Evolutionary conservation across 495 filamentous ascomycete species (phyloP), one percentile per base, ranked within the genome.

Genomic region (Staphylotrichum tortipilum): DNA sequence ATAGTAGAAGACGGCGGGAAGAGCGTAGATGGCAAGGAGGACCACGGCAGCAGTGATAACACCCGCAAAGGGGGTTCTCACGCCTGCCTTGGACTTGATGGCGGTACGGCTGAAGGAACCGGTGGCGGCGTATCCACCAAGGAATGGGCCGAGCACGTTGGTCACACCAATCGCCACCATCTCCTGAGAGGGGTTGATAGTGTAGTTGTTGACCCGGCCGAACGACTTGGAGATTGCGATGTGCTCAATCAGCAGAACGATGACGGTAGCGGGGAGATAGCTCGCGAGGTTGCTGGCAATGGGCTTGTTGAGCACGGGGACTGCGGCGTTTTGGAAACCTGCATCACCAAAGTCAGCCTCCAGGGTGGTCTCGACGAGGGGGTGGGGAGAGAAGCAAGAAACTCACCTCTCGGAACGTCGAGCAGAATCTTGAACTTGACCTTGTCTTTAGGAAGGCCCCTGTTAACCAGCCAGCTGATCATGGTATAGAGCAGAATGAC

Each of bases 211-310:
- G 55, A 98, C 78, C 36, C 92, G 79, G 5, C 92, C 92, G 51
- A 98, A 98, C 0, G 92, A 97, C 68, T 98, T 98, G 29, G 90
- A 88, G 52, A 98, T 98, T n/a, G 94, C 85, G 55, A 92, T 90
- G 62, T 94, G 88, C 66, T 98, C 92, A 57, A 98, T 96, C 38
- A 98, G 72, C 36, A 97, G 73, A 7, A 98, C 94, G 55, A 98
- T 95, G 37, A 96, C 85, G 1, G 68, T 71, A 8, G 63, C 56
- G 11, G 65, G 65, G 8, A 76, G 65, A 33, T 73, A 61, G 26
- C 58, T 21, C 3, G 48, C 47, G 4, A 68, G 63, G 11, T 57
- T 54, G 47, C 59, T 57, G 1, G 58, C 61, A 18, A 68, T 60
- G 11, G 44, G 43, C 39, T 52, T 28, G 56, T 84, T 79, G 48